Conservation (phyloP, 441 rosid genomes). For the Viola pubescens region DNA sequence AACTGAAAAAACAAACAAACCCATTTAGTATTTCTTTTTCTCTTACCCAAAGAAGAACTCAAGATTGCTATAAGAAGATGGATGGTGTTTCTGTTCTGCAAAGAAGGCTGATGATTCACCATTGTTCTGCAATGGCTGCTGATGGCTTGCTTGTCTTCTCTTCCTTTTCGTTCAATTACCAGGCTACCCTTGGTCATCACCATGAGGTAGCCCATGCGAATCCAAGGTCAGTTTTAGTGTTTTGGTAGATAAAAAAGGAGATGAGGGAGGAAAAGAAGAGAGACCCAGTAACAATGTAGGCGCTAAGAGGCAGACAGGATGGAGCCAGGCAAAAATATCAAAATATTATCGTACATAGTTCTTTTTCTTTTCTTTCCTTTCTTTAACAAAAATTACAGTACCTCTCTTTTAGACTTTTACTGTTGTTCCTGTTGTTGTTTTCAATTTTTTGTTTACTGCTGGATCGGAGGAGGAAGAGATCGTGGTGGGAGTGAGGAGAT, state of each 20-base stretch:
- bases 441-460: no score
- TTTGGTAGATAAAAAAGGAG: slow-evolving; percentile 23
- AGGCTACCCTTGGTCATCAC: slow-evolving; percentile 21
- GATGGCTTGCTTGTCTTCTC: background rate
- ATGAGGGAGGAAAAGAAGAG: background rate
- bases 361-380: slow-evolving; percentile 8
- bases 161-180: slow-evolving; percentile 22
- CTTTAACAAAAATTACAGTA: slow-evolving; percentile 20
- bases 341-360: slow-evolving; percentile 6
- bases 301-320: slow-evolving; percentile 58
- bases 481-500: no score
- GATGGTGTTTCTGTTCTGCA: slow-evolving; percentile 2
- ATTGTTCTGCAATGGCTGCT: slow-evolving; percentile 14
- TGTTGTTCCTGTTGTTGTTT: background rate
- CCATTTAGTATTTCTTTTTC: background rate
- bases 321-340: slow-evolving; percentile 55
- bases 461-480: no score
- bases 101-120: background rate
- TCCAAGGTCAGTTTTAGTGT: slow-evolving; percentile 29
- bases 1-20: background rate
- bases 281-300: slow-evolving; percentile 25
- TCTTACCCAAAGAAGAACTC: background rate
- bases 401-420: slow-evolving; percentile 8
- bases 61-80: background rate
- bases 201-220: slow-evolving; percentile 18